These are phyloP conservation scores for Syzygium aromaticum DNA, from an alignment of 345 rosid genomes.

Conservation along the genomic window DNA sequence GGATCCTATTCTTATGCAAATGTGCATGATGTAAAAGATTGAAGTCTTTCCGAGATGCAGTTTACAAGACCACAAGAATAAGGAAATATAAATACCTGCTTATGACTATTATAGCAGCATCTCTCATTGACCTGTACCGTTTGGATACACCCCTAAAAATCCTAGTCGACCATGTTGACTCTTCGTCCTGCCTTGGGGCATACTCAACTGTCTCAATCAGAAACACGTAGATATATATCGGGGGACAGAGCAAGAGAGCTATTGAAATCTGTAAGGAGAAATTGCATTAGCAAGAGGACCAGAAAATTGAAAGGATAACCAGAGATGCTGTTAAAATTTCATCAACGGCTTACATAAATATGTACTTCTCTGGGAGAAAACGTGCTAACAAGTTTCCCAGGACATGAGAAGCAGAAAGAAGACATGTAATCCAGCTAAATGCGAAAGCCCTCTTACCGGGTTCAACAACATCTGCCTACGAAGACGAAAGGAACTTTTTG, in stretches of 20 bases:
- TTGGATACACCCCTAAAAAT: constrained; percentile 7
- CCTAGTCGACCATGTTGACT: constrained; percentile 18
- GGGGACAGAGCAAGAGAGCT: constrained; percentile 29
- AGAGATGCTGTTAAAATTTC: neutral
- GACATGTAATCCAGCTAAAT: constrained; percentile 46
- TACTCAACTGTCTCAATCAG: constrained; percentile 28
- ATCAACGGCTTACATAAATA: constrained; percentile 25
- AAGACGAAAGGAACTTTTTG: constrained; percentile 4
- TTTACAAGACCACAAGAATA: neutral
- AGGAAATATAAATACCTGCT: constrained; percentile 13
- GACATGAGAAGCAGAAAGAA: constrained; percentile 41
- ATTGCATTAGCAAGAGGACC: neutral
- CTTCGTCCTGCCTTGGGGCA: constrained; percentile 16
- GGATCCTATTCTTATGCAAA: neutral
- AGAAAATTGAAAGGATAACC: neutral
- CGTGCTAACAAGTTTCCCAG: constrained; percentile 37
- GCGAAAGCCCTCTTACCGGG: constrained; percentile 33
- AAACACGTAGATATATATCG: constrained; percentile 30
- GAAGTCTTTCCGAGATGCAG: neutral
- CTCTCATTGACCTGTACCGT: constrained; percentile 37
- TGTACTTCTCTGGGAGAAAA: constrained; percentile 41
- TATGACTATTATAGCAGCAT: constrained; percentile 26
- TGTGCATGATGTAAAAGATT: neutral
- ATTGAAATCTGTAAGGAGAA: constrained; percentile 30
- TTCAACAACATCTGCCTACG: constrained; percentile 39